Evolutionary conservation across 1,284 basidiomycete genomes (phyloP).

Genomic region (Trichosporon sp.): DNA sequence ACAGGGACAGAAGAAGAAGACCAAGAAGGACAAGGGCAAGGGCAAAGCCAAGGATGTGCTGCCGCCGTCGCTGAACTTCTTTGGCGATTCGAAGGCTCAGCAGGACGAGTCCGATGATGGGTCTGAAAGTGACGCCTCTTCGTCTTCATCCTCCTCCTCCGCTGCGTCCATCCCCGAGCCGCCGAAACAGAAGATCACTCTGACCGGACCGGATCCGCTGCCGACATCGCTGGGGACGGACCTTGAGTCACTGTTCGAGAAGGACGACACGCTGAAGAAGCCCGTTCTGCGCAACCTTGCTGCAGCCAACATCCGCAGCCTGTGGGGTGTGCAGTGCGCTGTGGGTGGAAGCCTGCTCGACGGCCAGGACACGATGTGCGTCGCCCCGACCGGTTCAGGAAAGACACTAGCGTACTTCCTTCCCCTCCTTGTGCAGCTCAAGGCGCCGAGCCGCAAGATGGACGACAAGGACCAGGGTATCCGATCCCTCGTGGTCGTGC

Average conservation of each 20-base stretch:
- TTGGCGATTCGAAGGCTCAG: conserved; percentile 57
- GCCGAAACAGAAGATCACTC: conserved; percentile 45
- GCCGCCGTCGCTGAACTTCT: conserved; percentile 78
- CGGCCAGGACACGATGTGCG: conserved; percentile 75
- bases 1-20: conserved; percentile 28
- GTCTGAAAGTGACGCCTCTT: conserved; percentile 18
- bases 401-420: conserved; percentile 87
- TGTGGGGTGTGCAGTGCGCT: conserved; percentile 44
- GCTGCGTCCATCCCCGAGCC: conserved; percentile 31
- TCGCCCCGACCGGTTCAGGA: conserved; percentile 90
- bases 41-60: conserved; percentile 44
- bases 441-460: conserved; percentile 54
- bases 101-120: conserved; percentile 17
- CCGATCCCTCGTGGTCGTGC: conserved; percentile 76
- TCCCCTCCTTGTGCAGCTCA: conserved; percentile 65
- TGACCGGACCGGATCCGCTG: conserved; percentile 42
- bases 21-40: conserved; percentile 38
- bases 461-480: conserved; percentile 50
- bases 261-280: conserved; percentile 26
- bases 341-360: conserved; percentile 45
- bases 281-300: conserved; percentile 26
- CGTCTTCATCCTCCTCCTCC: conserved; percentile 14
- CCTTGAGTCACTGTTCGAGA: conserved; percentile 35
- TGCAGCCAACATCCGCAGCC: conserved; percentile 24
- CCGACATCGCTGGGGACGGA: conserved; percentile 40